These are phyloP conservation scores for Ajuga reptans DNA, from an alignment of 305 asterid species.

Conservation along the genomic window DNA sequence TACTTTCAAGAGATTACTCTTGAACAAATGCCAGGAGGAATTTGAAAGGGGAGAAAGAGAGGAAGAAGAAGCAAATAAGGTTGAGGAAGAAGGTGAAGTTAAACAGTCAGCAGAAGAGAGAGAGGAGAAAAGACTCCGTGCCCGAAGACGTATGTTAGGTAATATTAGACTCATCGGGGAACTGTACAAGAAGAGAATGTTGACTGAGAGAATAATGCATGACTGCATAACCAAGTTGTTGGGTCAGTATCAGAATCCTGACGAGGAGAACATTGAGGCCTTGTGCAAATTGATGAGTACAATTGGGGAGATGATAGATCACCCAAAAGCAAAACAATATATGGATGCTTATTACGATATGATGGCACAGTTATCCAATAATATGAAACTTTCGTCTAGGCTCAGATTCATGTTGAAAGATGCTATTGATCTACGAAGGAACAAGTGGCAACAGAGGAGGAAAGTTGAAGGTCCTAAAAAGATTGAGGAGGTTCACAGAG, in stretches of 20 bases:
- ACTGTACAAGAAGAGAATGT: slow-evolving; percentile 70
- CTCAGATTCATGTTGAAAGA: slow-evolving; percentile 73
- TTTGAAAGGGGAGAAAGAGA: slow-evolving; percentile 79
- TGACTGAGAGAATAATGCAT: slow-evolving; percentile 74
- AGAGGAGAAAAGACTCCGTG: slow-evolving; percentile 51
- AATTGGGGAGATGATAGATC: slow-evolving; percentile 74
- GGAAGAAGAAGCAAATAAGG: slow-evolving; percentile 59
- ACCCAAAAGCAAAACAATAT: slow-evolving; percentile 52
- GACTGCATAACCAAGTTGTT: slow-evolving; percentile 66
- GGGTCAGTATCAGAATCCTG: slow-evolving; percentile 62
- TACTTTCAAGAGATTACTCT: slow-evolving; percentile 61
- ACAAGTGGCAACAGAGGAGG: slow-evolving; percentile 82
- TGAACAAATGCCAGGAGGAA: slow-evolving; percentile 80
- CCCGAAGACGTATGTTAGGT: slow-evolving; percentile 70
- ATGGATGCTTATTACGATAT: slow-evolving; percentile 56
- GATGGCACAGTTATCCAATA: slow-evolving; percentile 46
- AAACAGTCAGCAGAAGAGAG: slow-evolving; percentile 55
- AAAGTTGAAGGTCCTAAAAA: slow-evolving; percentile 86
- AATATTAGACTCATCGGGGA: slow-evolving; percentile 81
- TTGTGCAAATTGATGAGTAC: slow-evolving; percentile 86
- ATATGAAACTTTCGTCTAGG: slow-evolving; percentile 51
- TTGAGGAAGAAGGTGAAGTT: slow-evolving; percentile 55
- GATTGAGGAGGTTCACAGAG: slow-evolving; percentile 69
- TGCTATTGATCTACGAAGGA: slow-evolving; percentile 64
- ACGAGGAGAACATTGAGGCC: slow-evolving; percentile 73